phyloP scores from a whole-genome alignment of 108 stramenopile species.

The Nitzschia sp. region DNA sequence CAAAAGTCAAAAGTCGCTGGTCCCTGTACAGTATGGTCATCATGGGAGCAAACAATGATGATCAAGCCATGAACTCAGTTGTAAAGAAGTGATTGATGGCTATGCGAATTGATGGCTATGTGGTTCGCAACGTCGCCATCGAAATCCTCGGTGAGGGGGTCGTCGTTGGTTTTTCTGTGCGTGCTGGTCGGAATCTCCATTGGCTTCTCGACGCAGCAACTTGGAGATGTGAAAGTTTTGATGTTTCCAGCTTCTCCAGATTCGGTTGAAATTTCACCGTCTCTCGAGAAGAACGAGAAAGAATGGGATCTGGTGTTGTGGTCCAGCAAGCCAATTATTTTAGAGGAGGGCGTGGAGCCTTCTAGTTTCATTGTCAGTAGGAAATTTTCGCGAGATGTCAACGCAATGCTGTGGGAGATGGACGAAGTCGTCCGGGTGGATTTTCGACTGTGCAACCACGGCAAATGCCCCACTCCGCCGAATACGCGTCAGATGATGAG shows the following conservation, averaged over 20 bases:
- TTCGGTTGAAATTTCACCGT: background rate
- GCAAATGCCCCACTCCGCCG: background rate
- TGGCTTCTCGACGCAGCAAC: too few species aligned
- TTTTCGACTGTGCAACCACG: background rate
- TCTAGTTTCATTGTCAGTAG: background rate
- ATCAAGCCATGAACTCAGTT: too few species aligned
- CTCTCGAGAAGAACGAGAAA: background rate
- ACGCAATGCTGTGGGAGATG: background rate
- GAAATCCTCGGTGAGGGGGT: too few species aligned
- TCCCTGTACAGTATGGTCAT: background rate
- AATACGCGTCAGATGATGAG: background rate
- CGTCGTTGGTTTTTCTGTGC: too few species aligned
- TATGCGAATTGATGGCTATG: too few species aligned
- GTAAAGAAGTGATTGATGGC: too few species aligned
- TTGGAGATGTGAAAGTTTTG: background rate
- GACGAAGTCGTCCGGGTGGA: constrained; percentile 3
- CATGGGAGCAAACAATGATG: background rate
- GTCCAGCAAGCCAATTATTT: background rate
- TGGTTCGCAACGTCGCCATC: background rate
- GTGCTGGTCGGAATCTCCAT: too few species aligned
- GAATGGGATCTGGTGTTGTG: constrained; percentile 1
- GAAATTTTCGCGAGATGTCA: background rate
- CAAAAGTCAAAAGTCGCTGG: background rate
- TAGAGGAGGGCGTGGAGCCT: background rate
- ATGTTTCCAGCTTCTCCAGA: background rate